phyloP scores from a whole-genome alignment of 345 rosid genomes.

The Citrus cavaleriei region DNA sequence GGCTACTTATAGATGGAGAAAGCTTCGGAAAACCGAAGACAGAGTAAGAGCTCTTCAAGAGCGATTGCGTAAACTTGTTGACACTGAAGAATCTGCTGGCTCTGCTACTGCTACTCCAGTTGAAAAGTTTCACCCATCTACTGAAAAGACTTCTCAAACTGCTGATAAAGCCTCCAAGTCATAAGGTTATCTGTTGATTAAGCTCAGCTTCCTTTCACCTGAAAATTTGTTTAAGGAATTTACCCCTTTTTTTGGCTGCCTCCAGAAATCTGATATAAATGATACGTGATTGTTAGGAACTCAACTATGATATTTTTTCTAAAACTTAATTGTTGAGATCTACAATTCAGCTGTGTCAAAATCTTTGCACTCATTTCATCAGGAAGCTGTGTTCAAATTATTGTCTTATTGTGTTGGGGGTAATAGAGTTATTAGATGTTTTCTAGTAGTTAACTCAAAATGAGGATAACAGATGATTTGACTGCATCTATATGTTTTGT shows the following conservation, averaged over 20 bases:
- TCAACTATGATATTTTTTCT: neutral
- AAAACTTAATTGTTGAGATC: neutral
- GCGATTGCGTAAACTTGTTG: slow-evolving; percentile 54
- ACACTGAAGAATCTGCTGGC: slow-evolving; percentile 45
- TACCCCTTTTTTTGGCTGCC: neutral
- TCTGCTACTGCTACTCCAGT: slow-evolving; percentile 26
- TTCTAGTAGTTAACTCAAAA: no score
- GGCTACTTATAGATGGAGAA: slow-evolving; percentile 75
- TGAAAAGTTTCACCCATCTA: slow-evolving; percentile 28
- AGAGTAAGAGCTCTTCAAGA: slow-evolving; percentile 76
- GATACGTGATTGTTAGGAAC: neutral
- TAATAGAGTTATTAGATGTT: no score
- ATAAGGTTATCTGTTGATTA: neutral
- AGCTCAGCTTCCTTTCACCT: neutral
- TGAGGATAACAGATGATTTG: neutral
- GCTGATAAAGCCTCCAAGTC: slow-evolving; percentile 3
- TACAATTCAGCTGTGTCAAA: neutral
- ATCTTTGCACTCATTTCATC: neutral
- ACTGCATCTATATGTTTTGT: neutral
- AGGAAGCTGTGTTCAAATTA: no score
- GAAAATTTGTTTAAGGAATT: neutral
- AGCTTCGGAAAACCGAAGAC: slow-evolving; percentile 83
- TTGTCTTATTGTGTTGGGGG: no score
- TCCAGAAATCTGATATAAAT: neutral
- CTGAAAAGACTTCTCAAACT: slow-evolving; percentile 7